Evolutionary conservation across 2,329 filamentous ascomycete species (phyloP).

Genomic region (Alternaria solani): DNA sequence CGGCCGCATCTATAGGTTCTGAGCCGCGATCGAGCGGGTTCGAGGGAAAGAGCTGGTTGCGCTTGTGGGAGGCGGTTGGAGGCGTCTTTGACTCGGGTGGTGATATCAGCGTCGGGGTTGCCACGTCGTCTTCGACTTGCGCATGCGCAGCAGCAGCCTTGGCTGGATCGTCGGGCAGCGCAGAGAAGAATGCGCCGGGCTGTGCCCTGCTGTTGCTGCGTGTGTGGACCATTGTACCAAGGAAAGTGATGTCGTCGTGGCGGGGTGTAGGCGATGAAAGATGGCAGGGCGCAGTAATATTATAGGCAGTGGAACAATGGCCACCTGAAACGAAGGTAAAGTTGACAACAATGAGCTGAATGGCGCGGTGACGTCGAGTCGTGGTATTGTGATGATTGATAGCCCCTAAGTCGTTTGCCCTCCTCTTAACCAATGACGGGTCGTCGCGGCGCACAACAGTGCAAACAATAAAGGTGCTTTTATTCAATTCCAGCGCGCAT

Average conservation of each 20-base stretch:
- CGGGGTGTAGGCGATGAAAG: constrained; percentile 3
- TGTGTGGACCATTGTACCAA: constrained; percentile 3
- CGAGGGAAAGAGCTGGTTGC: constrained; percentile 47
- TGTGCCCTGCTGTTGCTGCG: constrained; percentile 6
- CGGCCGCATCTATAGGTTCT: constrained; percentile 66
- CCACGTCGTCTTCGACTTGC: constrained; percentile 38
- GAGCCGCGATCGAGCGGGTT: constrained; percentile 50
- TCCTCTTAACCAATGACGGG: constrained; percentile 20
- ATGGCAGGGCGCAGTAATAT: background rate
- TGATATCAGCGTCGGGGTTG: constrained; percentile 59
- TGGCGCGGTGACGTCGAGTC: constrained; percentile 28
- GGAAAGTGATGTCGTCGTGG: constrained; percentile 2
- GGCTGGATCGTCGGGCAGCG: constrained; percentile 29
- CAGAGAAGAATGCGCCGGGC: constrained; percentile 24
- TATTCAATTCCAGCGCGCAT: constrained; percentile 22
- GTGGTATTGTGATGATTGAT: constrained; percentile 19
- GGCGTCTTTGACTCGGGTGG: constrained; percentile 69
- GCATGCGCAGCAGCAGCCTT: constrained; percentile 27
- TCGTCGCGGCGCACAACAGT: constrained; percentile 18
- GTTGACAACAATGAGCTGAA: constrained; percentile 18
- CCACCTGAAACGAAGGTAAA: constrained; percentile 14
- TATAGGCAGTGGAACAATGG: constrained; percentile 3
- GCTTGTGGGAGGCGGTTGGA: constrained; percentile 63
- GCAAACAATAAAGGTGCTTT: constrained; percentile 13
- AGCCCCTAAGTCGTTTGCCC: constrained; percentile 23